A percentile compares a stretch with the other conserved stretches of the same genome.
phyloP scores from a whole-genome alignment of 768 basidiomycete species.

The Porphyrellus cyaneotinctus region DNA sequence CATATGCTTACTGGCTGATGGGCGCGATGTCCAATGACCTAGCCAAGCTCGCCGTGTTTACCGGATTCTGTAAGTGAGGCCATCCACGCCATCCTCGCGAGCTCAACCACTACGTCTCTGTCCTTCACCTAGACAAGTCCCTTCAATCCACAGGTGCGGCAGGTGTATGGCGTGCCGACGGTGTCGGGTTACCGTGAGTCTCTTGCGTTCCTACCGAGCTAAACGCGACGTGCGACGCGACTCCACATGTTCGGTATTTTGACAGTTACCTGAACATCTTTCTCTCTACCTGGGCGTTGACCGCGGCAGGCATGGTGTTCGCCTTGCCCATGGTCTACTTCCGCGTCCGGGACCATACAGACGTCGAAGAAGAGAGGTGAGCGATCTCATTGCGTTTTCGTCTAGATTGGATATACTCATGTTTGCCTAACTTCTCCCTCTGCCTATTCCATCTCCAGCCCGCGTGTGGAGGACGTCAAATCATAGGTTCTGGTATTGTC shows the following conservation, averaged over 20 bases:
- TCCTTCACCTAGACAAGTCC: constrained; percentile 52
- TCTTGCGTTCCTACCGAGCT: neutral
- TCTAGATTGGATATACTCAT: neutral
- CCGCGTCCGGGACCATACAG: constrained; percentile 59
- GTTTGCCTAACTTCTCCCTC: no score
- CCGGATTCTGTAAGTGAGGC: constrained; percentile 66
- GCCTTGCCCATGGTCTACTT: constrained; percentile 70
- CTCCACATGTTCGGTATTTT: no score
- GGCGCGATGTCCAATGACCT: constrained; percentile 85
- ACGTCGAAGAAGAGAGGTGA: constrained; percentile 51
- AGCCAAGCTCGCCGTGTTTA: constrained; percentile 72
- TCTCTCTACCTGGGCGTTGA: constrained; percentile 65
- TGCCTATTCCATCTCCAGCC: neutral
- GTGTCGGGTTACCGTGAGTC: constrained; percentile 55
- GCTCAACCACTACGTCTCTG: neutral
- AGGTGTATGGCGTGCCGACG: constrained; percentile 71
- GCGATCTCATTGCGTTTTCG: constrained; percentile 9
- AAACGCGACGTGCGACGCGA: neutral
- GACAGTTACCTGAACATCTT: constrained; percentile 67
- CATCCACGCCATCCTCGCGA: neutral
- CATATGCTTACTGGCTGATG: constrained; percentile 79
- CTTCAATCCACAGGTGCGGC: constrained; percentile 73
- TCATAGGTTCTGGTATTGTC: neutral
- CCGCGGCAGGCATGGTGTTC: constrained; percentile 60
- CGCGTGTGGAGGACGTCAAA: neutral